Conservation (phyloP, 768 basidiomycete genomes). For the Agaricus bisporus region DNA sequence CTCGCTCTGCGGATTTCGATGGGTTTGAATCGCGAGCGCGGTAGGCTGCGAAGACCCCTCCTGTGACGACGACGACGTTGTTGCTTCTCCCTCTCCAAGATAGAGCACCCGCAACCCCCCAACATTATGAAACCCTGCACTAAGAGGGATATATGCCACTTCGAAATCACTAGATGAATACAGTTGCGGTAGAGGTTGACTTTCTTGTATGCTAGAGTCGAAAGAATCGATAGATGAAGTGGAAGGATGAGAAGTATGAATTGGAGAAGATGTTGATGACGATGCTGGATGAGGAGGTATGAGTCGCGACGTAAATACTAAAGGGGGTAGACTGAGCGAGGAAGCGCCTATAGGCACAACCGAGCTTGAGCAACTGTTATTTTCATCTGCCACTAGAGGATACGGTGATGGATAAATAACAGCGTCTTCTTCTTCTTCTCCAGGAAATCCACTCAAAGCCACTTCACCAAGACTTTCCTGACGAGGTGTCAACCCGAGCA, state of each 20-base stretch:
- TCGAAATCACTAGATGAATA: constrained; percentile 53
- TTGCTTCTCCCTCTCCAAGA: constrained; percentile 27
- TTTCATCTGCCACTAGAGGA: neutral
- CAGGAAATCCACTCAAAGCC: neutral
- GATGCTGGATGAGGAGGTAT: constrained; percentile 2
- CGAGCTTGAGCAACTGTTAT: constrained; percentile 25
- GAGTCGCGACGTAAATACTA: neutral
- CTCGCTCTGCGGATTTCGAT: constrained; percentile 12
- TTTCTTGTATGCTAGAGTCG: constrained; percentile 3
- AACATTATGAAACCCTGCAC: constrained; percentile 52
- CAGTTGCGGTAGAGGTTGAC: constrained; percentile 21
- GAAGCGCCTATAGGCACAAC: constrained; percentile 7
- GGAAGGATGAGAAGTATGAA: constrained; percentile 8
- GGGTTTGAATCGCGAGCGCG: neutral
- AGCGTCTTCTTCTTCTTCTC: constrained; percentile 1
- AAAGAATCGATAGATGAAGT: constrained; percentile 4
- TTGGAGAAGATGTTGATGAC: neutral
- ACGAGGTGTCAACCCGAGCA: constrained; percentile 36
- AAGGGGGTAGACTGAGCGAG: constrained; percentile 1
- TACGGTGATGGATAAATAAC: constrained; percentile 6
- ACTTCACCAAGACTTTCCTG: constrained; percentile 16
- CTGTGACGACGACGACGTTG: neutral
- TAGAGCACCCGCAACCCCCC: constrained; percentile 72
- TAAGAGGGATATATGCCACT: constrained; percentile 52
- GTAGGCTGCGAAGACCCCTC: neutral